These are phyloP conservation scores for Meredithiella fracta DNA, from an alignment of 2,329 filamentous ascomycete genomes.

Conservation along the genomic window DNA sequence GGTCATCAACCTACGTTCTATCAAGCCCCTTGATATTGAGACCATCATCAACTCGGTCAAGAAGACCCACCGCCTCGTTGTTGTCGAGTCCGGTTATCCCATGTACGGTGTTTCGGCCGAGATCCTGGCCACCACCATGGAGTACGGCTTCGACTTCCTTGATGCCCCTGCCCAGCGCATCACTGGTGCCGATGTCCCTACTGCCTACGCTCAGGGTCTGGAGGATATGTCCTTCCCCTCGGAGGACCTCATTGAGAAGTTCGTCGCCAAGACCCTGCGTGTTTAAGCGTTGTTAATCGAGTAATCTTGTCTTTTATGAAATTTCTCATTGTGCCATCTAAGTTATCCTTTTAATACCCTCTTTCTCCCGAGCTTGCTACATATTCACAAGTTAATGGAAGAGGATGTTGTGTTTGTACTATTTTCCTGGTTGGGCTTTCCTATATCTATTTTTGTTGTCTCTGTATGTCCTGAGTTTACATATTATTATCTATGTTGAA, in stretches of 20 bases:
- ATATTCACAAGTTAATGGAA: neutral
- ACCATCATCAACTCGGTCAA: slow-evolving; percentile 93
- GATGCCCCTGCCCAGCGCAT: slow-evolving; percentile 85
- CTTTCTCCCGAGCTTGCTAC: slow-evolving; percentile 1
- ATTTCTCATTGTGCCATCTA: neutral
- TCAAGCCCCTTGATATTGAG: slow-evolving; percentile 94
- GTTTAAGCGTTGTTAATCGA: slow-evolving; percentile 33
- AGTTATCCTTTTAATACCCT: slow-evolving; percentile 9
- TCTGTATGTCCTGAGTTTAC: slow-evolving; percentile 3
- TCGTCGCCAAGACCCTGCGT: slow-evolving; percentile 75
- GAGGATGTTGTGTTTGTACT: slow-evolving; percentile 9
- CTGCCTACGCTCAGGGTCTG: slow-evolving; percentile 80
- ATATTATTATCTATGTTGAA: slow-evolving; percentile 7
- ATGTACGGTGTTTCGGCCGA: slow-evolving; percentile 85
- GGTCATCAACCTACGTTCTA: slow-evolving; percentile 92
- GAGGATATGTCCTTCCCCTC: slow-evolving; percentile 94
- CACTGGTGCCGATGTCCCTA: slow-evolving; percentile 93
- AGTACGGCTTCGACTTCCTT: slow-evolving; percentile 97
- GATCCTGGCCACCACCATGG: slow-evolving; percentile 86
- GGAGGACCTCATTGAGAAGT: slow-evolving; percentile 71
- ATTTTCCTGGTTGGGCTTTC: slow-evolving; percentile 6
- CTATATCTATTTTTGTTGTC: slow-evolving; percentile 3
- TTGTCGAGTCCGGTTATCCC: slow-evolving; percentile 90
- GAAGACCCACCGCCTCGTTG: slow-evolving; percentile 88
- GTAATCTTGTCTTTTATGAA: slow-evolving; percentile 1